These are phyloP conservation scores for Pythium myriotylum DNA, from an alignment of 352 stramenopile species.

Conservation along the genomic window DNA sequence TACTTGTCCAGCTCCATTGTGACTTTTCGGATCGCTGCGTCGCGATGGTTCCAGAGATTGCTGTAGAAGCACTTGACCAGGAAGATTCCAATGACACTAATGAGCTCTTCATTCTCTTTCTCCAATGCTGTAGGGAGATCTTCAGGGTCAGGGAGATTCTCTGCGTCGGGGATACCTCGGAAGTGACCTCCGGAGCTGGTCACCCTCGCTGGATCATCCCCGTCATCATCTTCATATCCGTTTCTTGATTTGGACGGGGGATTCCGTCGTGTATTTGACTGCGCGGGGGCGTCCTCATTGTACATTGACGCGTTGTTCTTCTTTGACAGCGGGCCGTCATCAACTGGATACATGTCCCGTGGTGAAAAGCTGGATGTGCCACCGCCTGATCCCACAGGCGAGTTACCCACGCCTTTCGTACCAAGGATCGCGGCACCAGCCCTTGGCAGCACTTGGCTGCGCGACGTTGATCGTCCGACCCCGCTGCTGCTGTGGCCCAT, in stretches of 20 bases:
- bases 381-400: slow-evolving; percentile 9
- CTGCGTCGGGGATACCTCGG: slow-evolving; percentile 63
- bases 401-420: slow-evolving; percentile 27
- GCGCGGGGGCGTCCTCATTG: slow-evolving; percentile 23
- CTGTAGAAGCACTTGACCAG: slow-evolving; percentile 85
- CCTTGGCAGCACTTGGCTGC: slow-evolving; percentile 53
- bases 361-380: slow-evolving; percentile 55
- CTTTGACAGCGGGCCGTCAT: slow-evolving; percentile 32
- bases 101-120: slow-evolving; percentile 81
- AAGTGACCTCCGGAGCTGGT: slow-evolving; percentile 39
- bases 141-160: slow-evolving; percentile 73
- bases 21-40: slow-evolving; percentile 85
- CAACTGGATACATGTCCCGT: slow-evolving; percentile 59
- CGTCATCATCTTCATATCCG: slow-evolving; percentile 10
- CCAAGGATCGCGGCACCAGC: slow-evolving; percentile 38
- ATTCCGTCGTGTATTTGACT: slow-evolving; percentile 16
- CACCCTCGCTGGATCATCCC: slow-evolving; percentile 25
- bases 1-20: slow-evolving; percentile 72
- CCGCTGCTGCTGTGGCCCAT: slow-evolving; percentile 6
- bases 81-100: slow-evolving; percentile 73
- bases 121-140: slow-evolving; percentile 61
- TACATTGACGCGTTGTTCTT: slow-evolving; percentile 12
- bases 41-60: slow-evolving; percentile 86
- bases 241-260: background rate
- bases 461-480: slow-evolving; percentile 8